Conservation (phyloP, 2,329 filamentous ascomycete genomes). For the Parascedosporium putredinis region DNA sequence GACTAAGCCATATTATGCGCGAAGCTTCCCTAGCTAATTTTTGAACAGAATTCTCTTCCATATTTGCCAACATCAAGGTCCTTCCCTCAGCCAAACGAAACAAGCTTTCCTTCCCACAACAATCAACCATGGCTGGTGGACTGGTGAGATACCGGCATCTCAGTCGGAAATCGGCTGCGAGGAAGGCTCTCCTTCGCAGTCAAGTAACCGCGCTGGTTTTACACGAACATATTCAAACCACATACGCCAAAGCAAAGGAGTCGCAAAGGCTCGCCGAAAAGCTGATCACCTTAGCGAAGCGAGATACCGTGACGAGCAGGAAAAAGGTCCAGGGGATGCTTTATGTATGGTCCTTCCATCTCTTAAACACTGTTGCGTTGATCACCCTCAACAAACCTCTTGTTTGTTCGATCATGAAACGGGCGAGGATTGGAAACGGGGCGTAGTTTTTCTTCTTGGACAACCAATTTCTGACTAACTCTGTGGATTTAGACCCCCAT, state of each 20-base stretch:
- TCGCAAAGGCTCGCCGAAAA: conserved; percentile 89
- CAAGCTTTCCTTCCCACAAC: neutral
- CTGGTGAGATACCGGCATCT: conserved; percentile 82
- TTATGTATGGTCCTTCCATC: conserved; percentile 53
- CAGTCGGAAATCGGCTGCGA: conserved; percentile 73
- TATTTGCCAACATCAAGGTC: neutral
- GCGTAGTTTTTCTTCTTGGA: too few species aligned
- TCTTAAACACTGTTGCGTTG: neutral
- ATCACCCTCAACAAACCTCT: neutral
- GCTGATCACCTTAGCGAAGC: conserved; percentile 87
- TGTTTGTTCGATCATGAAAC: too few species aligned
- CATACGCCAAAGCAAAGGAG: conserved; percentile 95
- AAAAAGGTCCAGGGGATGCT: conserved; percentile 70
- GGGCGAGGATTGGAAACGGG: too few species aligned
- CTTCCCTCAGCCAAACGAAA: neutral
- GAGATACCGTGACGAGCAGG: conserved; percentile 73
- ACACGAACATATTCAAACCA: conserved; percentile 88
- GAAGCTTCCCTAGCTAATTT: neutral
- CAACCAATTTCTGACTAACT: too few species aligned
- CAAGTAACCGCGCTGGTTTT: conserved; percentile 89
- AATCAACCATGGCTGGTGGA: conserved; percentile 65
- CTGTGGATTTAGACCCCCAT: too few species aligned
- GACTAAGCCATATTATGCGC: neutral
- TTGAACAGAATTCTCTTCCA: neutral
- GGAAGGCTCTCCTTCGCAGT: conserved; percentile 88